These are phyloP conservation scores for Thielaviopsis musarum DNA, from an alignment of 2,329 filamentous ascomycete species.

Conservation along the genomic window DNA sequence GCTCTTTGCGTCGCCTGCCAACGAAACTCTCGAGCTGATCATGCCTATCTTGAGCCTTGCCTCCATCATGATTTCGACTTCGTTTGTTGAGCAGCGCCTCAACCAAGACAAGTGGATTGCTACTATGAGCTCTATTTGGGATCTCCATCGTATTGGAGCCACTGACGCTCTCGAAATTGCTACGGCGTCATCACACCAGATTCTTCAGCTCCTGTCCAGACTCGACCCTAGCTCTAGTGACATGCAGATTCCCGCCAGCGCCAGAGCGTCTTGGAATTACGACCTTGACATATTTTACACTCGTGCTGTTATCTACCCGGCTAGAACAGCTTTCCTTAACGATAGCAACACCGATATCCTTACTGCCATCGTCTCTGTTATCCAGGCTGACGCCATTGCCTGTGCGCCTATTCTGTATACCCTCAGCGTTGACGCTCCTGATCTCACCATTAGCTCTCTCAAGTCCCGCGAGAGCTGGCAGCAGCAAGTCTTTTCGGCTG, in stretches of 20 bases:
- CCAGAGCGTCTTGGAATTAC: constrained; percentile 23
- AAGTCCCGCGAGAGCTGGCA: constrained; percentile 25
- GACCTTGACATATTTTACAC: constrained; percentile 33
- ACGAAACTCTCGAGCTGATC: constrained; percentile 29
- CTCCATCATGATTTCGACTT: constrained; percentile 21
- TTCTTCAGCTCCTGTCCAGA: constrained; percentile 18
- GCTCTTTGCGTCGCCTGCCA: constrained; percentile 33
- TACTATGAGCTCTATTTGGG: constrained; percentile 31
- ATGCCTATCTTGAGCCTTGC: constrained; percentile 31
- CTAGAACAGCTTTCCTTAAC: constrained; percentile 29
- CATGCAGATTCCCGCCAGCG: background rate
- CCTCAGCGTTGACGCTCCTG: constrained; percentile 19
- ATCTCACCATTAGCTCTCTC: constrained; percentile 8
- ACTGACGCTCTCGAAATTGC: constrained; percentile 33
- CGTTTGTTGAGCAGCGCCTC: constrained; percentile 19
- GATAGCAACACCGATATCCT: constrained; percentile 26
- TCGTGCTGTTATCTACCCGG: constrained; percentile 34
- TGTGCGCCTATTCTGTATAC: constrained; percentile 30
- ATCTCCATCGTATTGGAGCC: constrained; percentile 33
- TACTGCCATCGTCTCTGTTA: constrained; percentile 24
- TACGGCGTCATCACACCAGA: constrained; percentile 26
- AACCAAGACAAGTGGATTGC: constrained; percentile 31
- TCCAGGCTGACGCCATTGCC: constrained; percentile 20
- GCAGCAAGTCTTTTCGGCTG: constrained; percentile 21
- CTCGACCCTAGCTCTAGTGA: constrained; percentile 7